Base-by-base conservation (phyloP, 768 basidiomycete species). In the Infundibulicybe gibba region DNA sequence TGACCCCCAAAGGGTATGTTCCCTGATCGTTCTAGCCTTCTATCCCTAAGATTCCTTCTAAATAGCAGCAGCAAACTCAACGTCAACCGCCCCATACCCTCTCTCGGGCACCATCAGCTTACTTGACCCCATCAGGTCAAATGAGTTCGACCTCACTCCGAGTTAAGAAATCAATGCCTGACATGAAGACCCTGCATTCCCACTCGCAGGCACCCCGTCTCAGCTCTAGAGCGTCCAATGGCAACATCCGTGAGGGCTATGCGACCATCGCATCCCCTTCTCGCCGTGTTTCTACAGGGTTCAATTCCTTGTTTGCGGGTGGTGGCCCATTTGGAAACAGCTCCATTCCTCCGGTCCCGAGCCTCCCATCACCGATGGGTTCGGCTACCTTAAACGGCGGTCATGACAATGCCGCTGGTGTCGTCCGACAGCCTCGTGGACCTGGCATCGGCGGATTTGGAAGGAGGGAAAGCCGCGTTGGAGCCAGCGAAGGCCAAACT, bases 131-230 rank as follows among this genome's bases (percentile, higher is more conserved):
- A 15, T 67, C 77, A 5, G 66, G 69, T 57, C 74, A 69, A 47
- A 69, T 66, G 48, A 69, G 71, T 54, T 72, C 66, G 54, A 75
- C 71, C 40, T 72, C 81, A 35, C 78, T 97, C 45, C 85, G 94
- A 35, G 83, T 86, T 65, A 98, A 98, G 76, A 97, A 97, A 70
- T 95, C 93, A 17, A 98, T 98, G 97, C 97, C 97, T 2, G 93
- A 97, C 66, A 84, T 97, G 82, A 90, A 90, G 70, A 87, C 87
- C 13, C 67, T 92, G 53, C 90, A 90, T 50, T 25, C 25, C 25
- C 25, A 25, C 8, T 74, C 83, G 14, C 82, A 85, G 57, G 84
- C 85, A 1, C 90, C 88, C 31, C 85, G 90, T 43, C 77, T 93
- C 40, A 81, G 71, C 48, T 85, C 86, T 13, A 86, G 90, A 50